Evolutionary conservation across 768 basidiomycete genomes (phyloP).

Genomic region (Cubamyces sp.): DNA sequence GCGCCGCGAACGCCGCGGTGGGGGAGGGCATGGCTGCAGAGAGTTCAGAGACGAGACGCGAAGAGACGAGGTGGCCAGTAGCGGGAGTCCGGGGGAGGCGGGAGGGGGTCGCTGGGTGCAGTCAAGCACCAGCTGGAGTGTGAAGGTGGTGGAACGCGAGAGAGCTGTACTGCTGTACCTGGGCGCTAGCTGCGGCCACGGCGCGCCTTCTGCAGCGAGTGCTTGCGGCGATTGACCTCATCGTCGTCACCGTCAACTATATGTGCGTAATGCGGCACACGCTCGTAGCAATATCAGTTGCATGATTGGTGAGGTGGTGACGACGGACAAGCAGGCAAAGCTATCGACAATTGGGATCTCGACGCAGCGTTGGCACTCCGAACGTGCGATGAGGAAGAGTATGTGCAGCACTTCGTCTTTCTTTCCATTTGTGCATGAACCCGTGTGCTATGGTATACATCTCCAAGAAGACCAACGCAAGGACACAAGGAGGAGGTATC

Average conservation of each 20-base stretch:
- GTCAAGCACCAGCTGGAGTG: constrained; percentile 18
- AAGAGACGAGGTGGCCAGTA: neutral
- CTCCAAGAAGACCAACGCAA: neutral
- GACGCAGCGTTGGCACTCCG: too few relatives aligned
- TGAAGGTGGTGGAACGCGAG: constrained; percentile 16
- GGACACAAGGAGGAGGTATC: neutral
- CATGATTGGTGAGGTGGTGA: too few relatives aligned
- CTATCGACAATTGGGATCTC: too few relatives aligned
- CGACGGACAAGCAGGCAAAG: too few relatives aligned
- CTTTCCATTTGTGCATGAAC: neutral
- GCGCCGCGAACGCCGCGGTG: constrained; percentile 21
- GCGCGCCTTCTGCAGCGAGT: neutral
- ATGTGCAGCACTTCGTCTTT: neutral
- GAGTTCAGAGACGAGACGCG: neutral
- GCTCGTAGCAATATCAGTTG: too few relatives aligned
- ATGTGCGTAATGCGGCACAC: too few relatives aligned
- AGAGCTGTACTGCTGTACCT: constrained; percentile 4
- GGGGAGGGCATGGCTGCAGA: constrained; percentile 20
- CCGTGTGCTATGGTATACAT: constrained; percentile 13
- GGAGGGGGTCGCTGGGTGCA: constrained; percentile 12
- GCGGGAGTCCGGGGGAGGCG: neutral
- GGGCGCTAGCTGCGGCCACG: constrained; percentile 17
- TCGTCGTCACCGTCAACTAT: constrained; percentile 4
- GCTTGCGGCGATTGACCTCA: neutral
- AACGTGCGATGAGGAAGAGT: too few relatives aligned